phyloP scores from a whole-genome alignment of 768 basidiomycete species.

The Tricholoma hemisulphureum region DNA sequence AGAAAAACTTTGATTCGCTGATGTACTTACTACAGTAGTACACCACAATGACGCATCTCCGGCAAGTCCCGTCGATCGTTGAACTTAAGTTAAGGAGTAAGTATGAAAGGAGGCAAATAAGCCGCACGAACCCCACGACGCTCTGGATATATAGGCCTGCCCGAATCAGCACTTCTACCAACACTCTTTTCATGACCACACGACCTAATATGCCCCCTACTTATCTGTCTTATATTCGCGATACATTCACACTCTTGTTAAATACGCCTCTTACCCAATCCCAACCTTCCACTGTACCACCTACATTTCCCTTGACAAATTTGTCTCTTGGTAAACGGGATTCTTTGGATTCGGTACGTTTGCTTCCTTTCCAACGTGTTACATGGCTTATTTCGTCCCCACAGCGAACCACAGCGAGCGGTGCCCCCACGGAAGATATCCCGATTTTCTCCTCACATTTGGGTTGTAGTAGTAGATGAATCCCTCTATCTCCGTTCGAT shows the following conservation, averaged over 20 bases:
- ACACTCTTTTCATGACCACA: background rate
- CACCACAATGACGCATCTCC: no score
- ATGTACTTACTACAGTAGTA: no score
- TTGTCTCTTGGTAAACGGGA: conserved; percentile 12
- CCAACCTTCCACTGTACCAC: conserved; percentile 15
- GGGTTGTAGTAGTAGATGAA: background rate
- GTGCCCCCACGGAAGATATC: background rate
- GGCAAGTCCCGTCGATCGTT: background rate
- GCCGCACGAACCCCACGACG: no score
- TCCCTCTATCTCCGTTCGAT: background rate
- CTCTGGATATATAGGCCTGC: background rate
- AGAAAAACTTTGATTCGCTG: no score
- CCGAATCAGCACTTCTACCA: background rate
- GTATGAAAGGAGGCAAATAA: no score
- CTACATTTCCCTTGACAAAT: conserved; percentile 25
- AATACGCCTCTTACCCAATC: conserved; percentile 37
- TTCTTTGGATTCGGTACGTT: conserved; percentile 4
- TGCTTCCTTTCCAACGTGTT: background rate
- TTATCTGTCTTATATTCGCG: conserved; percentile 20
- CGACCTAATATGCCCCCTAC: conserved; percentile 11
- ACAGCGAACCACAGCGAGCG: background rate
- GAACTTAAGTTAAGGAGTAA: background rate
- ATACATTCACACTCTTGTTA: conserved; percentile 31
- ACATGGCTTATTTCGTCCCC: background rate
- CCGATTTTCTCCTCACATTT: background rate